Evolutionary conservation across 2,329 filamentous ascomycete species (phyloP), one percentile per base, ranked within the genome.

Genomic region (Trichoderma brevicompactum): DNA sequence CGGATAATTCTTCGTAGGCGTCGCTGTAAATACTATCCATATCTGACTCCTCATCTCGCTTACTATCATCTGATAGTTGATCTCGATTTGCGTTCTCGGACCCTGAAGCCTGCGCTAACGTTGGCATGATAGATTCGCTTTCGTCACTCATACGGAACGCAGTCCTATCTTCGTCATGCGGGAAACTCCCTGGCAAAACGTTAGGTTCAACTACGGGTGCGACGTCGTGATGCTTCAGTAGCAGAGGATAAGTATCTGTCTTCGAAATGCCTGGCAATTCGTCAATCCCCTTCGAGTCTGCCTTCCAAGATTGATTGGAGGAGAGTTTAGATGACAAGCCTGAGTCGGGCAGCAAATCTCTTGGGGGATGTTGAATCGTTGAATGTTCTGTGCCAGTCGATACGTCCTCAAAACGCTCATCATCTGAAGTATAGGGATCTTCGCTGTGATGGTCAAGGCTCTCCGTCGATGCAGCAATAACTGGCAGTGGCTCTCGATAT

Each of bases 1-100:
- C 88, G 0, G 85, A 86, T 0, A 90, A 79, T 67, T 92, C 89
- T 75, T 94, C 91, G 62, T 89, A 89, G 1, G 91, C 91, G 75
- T 94, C 91, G 69, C 89, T 92, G 73, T 92, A 94, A 28, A 91
- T 83, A 67, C 85, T 89, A 56, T 79, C 80, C 13, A 78, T 78
- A 64, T 87, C 85, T 2, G 74, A 74, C 5, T 75, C 79, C n/a
- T 84, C 79, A 1, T 78, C 76, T 55, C 77, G 75, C 55, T 70
- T 69, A 13, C 77, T 79, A 44, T 77, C 73, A 44, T 75, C 72
- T 71, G 79, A 78, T 9, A 69, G 68, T 5, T 72, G 68, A 23
- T 68, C 67, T 28, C 64, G 69, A 19, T 63, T 50, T 2, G 46
- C 59, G 2, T 43, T 41, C 8, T 61, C 34, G 15, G 73, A 66